Conservation (phyloP, 805 yeast species). For the Monosporozyma aquatica region DNA sequence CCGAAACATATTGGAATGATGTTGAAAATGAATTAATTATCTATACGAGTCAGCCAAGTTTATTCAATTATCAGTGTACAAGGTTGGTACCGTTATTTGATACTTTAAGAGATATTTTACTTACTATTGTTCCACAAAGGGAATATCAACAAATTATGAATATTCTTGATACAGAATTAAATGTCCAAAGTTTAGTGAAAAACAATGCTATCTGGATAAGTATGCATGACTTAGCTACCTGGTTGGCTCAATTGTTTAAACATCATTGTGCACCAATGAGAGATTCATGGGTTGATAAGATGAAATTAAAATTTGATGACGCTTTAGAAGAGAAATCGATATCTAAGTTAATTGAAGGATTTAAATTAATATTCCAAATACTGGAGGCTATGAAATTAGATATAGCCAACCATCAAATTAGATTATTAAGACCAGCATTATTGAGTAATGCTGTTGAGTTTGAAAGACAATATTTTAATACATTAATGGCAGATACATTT, state of each 20-base stretch:
- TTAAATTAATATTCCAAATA: conserved; percentile 69
- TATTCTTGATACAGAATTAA: conserved; percentile 65
- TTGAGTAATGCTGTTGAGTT: conserved; percentile 82
- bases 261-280: conserved; percentile 95
- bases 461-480: conserved; percentile 70
- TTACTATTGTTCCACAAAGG: conserved; percentile 67
- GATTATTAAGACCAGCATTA: conserved; percentile 73
- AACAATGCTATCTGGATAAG: conserved; percentile 46
- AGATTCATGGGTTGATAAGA: conserved; percentile 78
- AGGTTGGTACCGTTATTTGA: conserved; percentile 61
- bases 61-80: conserved; percentile 29
- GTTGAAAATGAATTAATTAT: conserved; percentile 58
- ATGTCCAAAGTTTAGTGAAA: conserved; percentile 63
- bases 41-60: conserved; percentile 26
- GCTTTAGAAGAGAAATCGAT: conserved; percentile 39
- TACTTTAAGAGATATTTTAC: conserved; percentile 68
- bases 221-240: conserved; percentile 57
- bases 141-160: conserved; percentile 61
- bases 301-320: conserved; percentile 49
- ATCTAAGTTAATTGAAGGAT: conserved; percentile 56
- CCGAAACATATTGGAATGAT: conserved; percentile 79
- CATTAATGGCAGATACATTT: conserved; percentile 24
- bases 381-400: conserved; percentile 92
- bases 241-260: conserved; percentile 73
- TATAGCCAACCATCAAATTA: conserved; percentile 88